Conservation (phyloP, 2,329 filamentous ascomycete genomes). For the Pseudodiploospora longispora region DNA sequence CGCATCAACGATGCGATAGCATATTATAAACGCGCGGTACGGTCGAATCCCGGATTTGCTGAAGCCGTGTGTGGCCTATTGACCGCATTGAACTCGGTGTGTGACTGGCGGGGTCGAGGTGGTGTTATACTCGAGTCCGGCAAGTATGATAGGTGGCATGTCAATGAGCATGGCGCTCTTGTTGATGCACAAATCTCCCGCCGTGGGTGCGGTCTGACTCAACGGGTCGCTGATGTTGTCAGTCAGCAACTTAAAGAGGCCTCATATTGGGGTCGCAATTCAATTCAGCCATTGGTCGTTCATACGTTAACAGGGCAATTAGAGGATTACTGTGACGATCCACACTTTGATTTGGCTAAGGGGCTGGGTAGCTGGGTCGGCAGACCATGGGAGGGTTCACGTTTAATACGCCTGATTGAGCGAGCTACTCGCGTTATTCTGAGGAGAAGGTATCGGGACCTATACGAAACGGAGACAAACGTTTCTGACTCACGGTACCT, state of each 20-base stretch:
- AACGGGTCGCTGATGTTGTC: conserved; percentile 85
- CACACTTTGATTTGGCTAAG: conserved; percentile 27
- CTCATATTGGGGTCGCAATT: conserved; percentile 73
- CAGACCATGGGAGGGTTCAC: conserved; percentile 79
- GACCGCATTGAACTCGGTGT: conserved; percentile 93
- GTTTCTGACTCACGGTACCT: conserved; percentile 51
- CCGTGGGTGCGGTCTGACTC: conserved; percentile 70
- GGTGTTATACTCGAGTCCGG: conserved; percentile 70
- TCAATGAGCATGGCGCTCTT: conserved; percentile 76
- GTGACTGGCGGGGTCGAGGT: conserved; percentile 85
- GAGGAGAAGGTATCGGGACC: conserved; percentile 84
- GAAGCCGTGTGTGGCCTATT: conserved; percentile 94
- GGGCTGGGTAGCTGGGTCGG: conserved; percentile 57
- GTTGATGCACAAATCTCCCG: conserved; percentile 59
- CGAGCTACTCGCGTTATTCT: conserved; percentile 69
- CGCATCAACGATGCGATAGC: conserved; percentile 83
- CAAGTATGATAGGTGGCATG: conserved; percentile 83
- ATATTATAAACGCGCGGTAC: conserved; percentile 86
- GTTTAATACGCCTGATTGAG: conserved; percentile 75
- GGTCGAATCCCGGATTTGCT: conserved; percentile 88
- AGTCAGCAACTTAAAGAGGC: conserved; percentile 80
- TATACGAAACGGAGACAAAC: conserved; percentile 54
- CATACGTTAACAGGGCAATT: conserved; percentile 42
- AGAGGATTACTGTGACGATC: conserved; percentile 28
- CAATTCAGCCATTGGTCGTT: conserved; percentile 50